A percentile compares a stretch with the other conserved stretches of the same genome.
Evolutionary conservation across 495 filamentous ascomycete genomes (phyloP).

Genomic region (Choiromyces venosus): DNA sequence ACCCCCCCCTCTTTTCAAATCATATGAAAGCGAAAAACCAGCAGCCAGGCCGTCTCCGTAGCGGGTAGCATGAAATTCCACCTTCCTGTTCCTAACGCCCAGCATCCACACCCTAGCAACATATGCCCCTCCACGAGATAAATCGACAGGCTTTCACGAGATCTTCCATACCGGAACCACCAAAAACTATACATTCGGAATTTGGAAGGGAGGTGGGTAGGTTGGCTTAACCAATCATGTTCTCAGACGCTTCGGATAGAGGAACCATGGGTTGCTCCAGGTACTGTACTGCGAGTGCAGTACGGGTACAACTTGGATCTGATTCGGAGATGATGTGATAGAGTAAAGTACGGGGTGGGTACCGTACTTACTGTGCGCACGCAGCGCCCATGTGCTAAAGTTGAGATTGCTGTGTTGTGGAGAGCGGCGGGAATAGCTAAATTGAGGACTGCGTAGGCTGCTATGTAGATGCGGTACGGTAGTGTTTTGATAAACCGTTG

Average conservation of each 20-base stretch:
- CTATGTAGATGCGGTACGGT: slow-evolving; percentile 9
- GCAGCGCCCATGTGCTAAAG: neutral
- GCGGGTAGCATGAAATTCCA: neutral
- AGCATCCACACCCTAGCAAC: neutral
- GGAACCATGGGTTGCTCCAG: neutral
- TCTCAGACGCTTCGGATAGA: slow-evolving; percentile 5
- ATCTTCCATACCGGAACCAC: slow-evolving; percentile 18
- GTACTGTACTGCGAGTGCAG: slow-evolving; percentile 2
- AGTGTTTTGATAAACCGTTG: slow-evolving; percentile 2
- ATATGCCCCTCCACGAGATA: slow-evolving; percentile 13
- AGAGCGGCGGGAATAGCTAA: neutral
- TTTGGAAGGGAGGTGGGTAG: slow-evolving; percentile 11
- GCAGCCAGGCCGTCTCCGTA: neutral
- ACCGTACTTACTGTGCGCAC: neutral
- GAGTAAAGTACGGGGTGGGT: slow-evolving; percentile 2
- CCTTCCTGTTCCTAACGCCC: slow-evolving; percentile 20
- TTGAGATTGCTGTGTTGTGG: neutral
- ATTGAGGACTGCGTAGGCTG: neutral
- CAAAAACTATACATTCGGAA: slow-evolving; percentile 8
- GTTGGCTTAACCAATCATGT: slow-evolving; percentile 2
- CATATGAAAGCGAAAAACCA: neutral
- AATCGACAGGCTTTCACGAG: slow-evolving; percentile 22
- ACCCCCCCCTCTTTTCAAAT: no score
- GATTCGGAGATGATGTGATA: slow-evolving; percentile 8
- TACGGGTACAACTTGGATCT: neutral